Base-by-base conservation (phyloP, 2,329 filamentous ascomycete species). In the Colletotrichum paranaense region DNA sequence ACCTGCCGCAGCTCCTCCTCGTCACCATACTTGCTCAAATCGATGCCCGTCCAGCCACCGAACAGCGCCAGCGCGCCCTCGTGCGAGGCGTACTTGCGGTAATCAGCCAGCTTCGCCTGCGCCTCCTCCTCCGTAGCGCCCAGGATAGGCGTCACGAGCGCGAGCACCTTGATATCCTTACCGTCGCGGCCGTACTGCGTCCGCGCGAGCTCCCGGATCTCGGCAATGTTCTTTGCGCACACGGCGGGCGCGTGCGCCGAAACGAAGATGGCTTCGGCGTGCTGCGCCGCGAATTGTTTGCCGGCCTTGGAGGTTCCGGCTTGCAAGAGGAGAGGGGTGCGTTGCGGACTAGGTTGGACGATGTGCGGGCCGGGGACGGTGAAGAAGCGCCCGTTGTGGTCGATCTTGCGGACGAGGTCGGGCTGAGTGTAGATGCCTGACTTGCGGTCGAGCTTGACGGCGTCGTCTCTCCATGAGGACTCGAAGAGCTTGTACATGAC, bases 221-320 rank as follows among this genome's bases (percentile, higher is more conserved):
- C 91, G 0, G 89, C 86, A 22, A 94, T 89, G 42, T 86, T 91
- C 77, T 88, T 90, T 2, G 88, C 87, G 32, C 92, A 89, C 0
- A 92, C 88, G 1, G 85, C 83, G 0, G 92, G 90, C 1, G 88
- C 88, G 78, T 93, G 92, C 0, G 90, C 90, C 0, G 89, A 91
- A 1, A 93, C 88, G 76, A 94, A 94, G 63, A 94, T 92, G 2
- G 88, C 92, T 77, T 94, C 92, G 0, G 92, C 92, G 78, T 94
- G 91, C 75, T 91, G 89, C 0, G 92, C 91, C 0, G 91, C 92
- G 76, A 94, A 94, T 0, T 82, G 80, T 79, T 92, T 93, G 2
- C 92, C 92, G 0, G 91, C 87, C 62, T 86, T 88, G 0, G 90
- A 92, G 0, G 92, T 92, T 0, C 92, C 92, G 0, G 92, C 92